Evolutionary conservation across 768 basidiomycete genomes (phyloP), one percentile per base, ranked within the genome.

Genomic region (Tubosaeta sp.): DNA sequence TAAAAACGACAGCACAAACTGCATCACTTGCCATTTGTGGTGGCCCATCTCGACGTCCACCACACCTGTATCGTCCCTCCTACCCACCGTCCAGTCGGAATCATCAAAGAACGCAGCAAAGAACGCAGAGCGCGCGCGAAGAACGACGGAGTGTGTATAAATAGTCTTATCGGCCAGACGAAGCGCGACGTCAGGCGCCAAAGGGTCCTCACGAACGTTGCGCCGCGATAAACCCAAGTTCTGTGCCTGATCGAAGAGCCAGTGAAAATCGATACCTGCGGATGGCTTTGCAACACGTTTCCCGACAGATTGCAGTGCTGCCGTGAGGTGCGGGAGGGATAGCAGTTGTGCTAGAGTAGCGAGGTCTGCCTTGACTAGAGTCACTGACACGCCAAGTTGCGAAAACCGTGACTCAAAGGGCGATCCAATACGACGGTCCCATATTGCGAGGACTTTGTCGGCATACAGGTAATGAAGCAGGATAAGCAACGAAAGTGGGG

Each of bases 391-490:
- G 25, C 73, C 76, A 12, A 79, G 51, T 14, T 42, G 52, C 7
- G 62, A 51, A n/a, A 79, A 70, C 19, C 74, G 68, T 5, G 59
- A 62, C 24, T 74, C 71, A 2, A 86, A 67, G 1, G 70, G 64
- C 0, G 69, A 56, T 5, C 70, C 75, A 11, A 90, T 74, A 16
- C 92, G 81, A 12, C 76, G 74, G 64, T 98, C 94, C 90, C 93
- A 94, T 13, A 94, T 66, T 0, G 90, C 83, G 11, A 90, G 72
- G 1, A 94, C 67, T 35, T 84, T 79, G 64, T 99, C 95, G 1
- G 88, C 79, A 68, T 97, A 97, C n/a, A 97, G 68, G 61, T 93
- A 97, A 21, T 83, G 77, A 18, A 96, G 66, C 18, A 97, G 71
- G 19, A 95, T 76, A 14, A 96, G 77, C 14, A 86, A 67, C 0